Evolutionary conservation across 2,329 filamentous ascomycete genomes (phyloP), one percentile per base, ranked within the genome.

Genomic region (Xylariaceae sp.): DNA sequence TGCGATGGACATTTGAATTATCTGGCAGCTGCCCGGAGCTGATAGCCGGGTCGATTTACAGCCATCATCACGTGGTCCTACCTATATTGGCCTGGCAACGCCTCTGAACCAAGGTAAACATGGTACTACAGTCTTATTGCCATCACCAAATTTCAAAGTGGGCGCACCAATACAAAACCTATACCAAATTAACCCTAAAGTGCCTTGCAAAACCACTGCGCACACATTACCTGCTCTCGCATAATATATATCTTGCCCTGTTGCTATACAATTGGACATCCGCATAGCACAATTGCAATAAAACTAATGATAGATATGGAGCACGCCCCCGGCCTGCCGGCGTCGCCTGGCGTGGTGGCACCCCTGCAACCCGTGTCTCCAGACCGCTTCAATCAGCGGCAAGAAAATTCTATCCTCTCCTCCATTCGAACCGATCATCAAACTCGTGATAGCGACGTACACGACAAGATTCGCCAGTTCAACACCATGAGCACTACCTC

Each of bases 391-490:
- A 72, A 72, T 45, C 69, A 71, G 10, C 69, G 70, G 40, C 61
- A 57, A 40, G 62, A 65, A 21, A 52, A 56, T 20, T 43, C 61
- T 10, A 49, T 61, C 3, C 45, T 61, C 44, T 54, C 65, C n/a
- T 53, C 69, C 12, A 46, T 62, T 4, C 57, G 57, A 43, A 53
- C 47, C 18, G 57, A 57, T 20, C 40, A 57, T 20, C 40, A 63
- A 0, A 49, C 50, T 40, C 70, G 70, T 54, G 70, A 72, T 46
- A 71, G 68, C 61, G 67, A 68, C 19, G 68, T 72, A 12, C 68
- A 70, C 47, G 70, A 72, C 45, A 71, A 72, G 64, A 72, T 72
- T 55, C 67, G 67, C 21, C 70, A 70, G 48, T 72, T 71, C 54
- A 72, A 72, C 56, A 66, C 65, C 54, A 20, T 71, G 58, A 49